phyloP scores from a whole-genome alignment of 1,284 basidiomycete species.

The Rhodotorula sp. region DNA sequence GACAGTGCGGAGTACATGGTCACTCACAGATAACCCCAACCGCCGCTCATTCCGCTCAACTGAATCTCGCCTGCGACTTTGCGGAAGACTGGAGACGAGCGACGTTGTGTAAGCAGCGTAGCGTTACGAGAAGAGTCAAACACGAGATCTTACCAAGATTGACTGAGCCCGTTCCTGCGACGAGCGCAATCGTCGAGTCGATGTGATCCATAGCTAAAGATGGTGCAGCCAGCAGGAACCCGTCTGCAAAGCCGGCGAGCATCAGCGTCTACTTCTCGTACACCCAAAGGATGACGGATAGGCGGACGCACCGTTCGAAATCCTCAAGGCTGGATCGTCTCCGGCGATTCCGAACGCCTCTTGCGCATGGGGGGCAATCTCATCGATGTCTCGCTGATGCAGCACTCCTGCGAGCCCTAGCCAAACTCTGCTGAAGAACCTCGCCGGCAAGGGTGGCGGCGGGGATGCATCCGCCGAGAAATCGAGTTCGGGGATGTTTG shows the following conservation, averaged over 20 bases:
- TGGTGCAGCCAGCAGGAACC: constrained; percentile 23
- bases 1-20: neutral
- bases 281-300: no score
- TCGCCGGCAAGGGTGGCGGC: constrained; percentile 1
- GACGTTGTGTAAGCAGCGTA: neutral
- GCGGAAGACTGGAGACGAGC: constrained; percentile 14
- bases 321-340: constrained; percentile 14
- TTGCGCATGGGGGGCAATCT: constrained; percentile 10
- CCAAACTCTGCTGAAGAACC: constrained; percentile 32
- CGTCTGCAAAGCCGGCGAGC: constrained; percentile 21
- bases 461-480: neutral
- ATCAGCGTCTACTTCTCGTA: neutral
- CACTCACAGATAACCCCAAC: constrained; percentile 44
- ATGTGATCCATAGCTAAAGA: constrained; percentile 5
- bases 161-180: constrained; percentile 20
- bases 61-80: constrained; percentile 10
- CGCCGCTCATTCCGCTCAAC: constrained; percentile 33
- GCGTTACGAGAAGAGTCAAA: neutral
- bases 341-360: constrained; percentile 18
- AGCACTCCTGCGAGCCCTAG: constrained; percentile 33
- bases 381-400: constrained; percentile 13
- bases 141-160: constrained; percentile 8
- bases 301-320: constrained; percentile 33
- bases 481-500: neutral
- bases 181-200: constrained; percentile 25